These are phyloP conservation scores for Pistacia integerrima DNA, from an alignment of 345 rosid species.

Conservation along the genomic window DNA sequence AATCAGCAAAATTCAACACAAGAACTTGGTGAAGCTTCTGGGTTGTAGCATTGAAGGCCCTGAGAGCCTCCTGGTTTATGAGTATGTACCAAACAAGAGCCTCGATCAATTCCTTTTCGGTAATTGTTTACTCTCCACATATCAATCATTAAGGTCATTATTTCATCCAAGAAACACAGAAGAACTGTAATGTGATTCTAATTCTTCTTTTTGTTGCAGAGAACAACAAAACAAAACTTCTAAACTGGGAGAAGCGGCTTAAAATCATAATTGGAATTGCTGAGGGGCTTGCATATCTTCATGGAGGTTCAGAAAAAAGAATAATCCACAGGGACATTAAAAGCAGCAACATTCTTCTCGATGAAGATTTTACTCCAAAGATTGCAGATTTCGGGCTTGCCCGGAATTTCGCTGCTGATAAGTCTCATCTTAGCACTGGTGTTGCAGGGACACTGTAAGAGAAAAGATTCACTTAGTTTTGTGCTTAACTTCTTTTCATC, in stretches of 20 bases:
- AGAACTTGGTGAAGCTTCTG: constrained; percentile 54
- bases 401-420: constrained; percentile 46
- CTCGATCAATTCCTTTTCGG: constrained; percentile 58
- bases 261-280: constrained; percentile 48
- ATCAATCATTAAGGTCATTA: not conserved
- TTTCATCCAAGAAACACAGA: not conserved
- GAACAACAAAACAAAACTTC: constrained; percentile 20
- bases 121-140: constrained; percentile 21
- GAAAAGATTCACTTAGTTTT: not conserved
- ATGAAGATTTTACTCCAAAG: constrained; percentile 44
- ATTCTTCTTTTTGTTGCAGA: constrained; percentile 29
- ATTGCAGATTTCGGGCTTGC: constrained; percentile 62
- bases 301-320: constrained; percentile 42
- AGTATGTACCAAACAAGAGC: constrained; percentile 53
- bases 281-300: constrained; percentile 58
- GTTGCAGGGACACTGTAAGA: constrained; percentile 62
- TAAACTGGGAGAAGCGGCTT: constrained; percentile 47
- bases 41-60: constrained; percentile 73
- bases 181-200: not conserved
- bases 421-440: constrained; percentile 53
- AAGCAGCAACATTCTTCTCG: constrained; percentile 57
- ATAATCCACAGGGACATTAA: constrained; percentile 60
- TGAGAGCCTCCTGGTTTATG: constrained; percentile 60
- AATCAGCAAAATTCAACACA: constrained; percentile 54
- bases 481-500: not conserved